A percentile compares a stretch with the other conserved stretches of the same genome.
These are phyloP conservation scores for Colletotrichum sp. DNA, from an alignment of 2,329 filamentous ascomycete species.

Conservation along the genomic window DNA sequence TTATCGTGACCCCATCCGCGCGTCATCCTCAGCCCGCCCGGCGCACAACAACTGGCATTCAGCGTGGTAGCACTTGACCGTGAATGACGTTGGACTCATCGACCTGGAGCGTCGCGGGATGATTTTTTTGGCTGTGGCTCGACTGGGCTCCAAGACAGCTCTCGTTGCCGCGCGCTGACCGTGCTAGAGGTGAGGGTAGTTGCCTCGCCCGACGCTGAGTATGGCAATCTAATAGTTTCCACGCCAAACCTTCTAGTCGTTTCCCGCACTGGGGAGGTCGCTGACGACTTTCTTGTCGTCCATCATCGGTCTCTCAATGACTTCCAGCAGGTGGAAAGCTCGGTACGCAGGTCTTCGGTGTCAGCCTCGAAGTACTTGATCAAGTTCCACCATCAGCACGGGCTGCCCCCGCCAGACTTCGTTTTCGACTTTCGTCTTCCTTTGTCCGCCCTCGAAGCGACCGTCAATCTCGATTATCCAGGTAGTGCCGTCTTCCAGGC, in stretches of 20 bases:
- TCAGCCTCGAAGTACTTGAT: too few species aligned
- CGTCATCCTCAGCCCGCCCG: not conserved
- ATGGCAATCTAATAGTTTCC: not conserved
- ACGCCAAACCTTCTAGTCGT: not conserved
- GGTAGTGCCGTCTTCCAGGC: not conserved
- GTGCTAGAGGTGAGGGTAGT: not conserved
- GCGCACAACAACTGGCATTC: not conserved
- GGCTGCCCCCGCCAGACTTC: too few species aligned
- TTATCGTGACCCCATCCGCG: not conserved
- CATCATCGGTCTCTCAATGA: too few species aligned
- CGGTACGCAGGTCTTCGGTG: too few species aligned
- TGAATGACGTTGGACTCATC: not conserved
- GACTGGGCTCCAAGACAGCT: not conserved
- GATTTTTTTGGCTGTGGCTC: not conserved
- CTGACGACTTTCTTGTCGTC: too few species aligned
- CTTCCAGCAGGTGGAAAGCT: too few species aligned
- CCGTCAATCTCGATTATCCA: not conserved
- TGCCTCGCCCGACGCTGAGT: not conserved
- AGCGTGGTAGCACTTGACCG: not conserved
- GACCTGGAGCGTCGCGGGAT: not conserved
- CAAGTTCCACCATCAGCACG: too few species aligned
- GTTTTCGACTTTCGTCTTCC: too few species aligned
- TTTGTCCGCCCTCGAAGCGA: not conserved
- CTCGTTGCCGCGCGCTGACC: not conserved
- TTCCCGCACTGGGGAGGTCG: too few species aligned